These are phyloP conservation scores for Fagopyrum tataricum DNA, from an alignment of 148 eudicot species.

Conservation along the genomic window DNA sequence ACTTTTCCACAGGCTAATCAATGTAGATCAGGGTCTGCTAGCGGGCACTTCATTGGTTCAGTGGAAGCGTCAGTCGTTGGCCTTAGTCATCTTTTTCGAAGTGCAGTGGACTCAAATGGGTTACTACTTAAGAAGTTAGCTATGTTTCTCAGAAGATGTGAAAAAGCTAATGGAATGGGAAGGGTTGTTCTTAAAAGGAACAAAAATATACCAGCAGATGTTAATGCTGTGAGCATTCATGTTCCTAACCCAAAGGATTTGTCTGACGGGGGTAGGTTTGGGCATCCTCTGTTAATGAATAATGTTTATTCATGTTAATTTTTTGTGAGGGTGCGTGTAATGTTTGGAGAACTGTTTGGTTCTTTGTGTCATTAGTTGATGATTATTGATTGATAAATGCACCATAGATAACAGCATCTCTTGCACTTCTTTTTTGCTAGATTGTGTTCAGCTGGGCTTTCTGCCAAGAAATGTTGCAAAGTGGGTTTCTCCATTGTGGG, in stretches of 20 bases:
- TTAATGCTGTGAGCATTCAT: conserved; percentile 71
- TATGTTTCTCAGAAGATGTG: conserved; percentile 44
- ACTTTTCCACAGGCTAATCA: conserved; percentile 31
- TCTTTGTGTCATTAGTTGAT: background rate
- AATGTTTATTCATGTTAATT: background rate
- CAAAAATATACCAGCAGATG: conserved; percentile 59
- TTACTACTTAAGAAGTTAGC: conserved; percentile 65
- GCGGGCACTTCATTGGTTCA: conserved; percentile 45
- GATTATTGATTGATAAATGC: background rate
- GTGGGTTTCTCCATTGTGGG: conserved; percentile 88
- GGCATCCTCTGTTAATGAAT: background rate
- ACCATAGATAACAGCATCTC: background rate
- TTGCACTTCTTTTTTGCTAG: conserved; percentile 27
- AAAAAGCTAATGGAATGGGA: conserved; percentile 40
- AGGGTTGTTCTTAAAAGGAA: conserved; percentile 65
- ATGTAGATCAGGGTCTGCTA: conserved; percentile 22
- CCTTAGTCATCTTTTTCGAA: conserved; percentile 63
- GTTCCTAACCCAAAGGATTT: conserved; percentile 43
- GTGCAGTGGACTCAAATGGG: conserved; percentile 68
- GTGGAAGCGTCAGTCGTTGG: conserved; percentile 89
- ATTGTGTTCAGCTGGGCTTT: conserved; percentile 79
- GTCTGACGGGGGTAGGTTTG: conserved; percentile 41
- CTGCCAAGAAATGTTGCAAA: conserved; percentile 73
- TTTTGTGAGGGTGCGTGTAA: background rate
- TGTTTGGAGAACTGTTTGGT: background rate